phyloP scores from a whole-genome alignment of 768 basidiomycete species.

The Inosperma sp. region DNA sequence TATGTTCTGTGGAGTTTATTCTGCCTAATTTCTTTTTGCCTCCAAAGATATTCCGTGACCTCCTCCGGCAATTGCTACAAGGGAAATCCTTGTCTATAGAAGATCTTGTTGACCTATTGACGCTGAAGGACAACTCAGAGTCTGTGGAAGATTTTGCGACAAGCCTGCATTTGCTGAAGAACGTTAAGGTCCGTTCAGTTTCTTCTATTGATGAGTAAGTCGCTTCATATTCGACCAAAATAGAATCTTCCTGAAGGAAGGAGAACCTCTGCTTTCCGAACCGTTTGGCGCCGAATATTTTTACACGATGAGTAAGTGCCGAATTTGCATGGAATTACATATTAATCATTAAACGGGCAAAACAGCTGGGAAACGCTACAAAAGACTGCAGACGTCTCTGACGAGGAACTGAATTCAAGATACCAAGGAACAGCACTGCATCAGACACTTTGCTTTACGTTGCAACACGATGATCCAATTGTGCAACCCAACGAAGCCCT shows the following conservation, averaged over 20 bases:
- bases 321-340: background rate
- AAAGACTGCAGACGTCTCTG: conserved; percentile 69
- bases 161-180: conserved; percentile 62
- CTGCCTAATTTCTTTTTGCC: background rate
- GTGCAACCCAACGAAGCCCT: conserved; percentile 57
- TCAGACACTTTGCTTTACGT: conserved; percentile 49
- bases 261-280: conserved; percentile 61
- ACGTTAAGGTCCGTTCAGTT: conserved; percentile 40
- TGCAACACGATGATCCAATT: conserved; percentile 43
- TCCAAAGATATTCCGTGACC: conserved; percentile 61
- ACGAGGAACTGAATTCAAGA: conserved; percentile 69
- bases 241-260: conserved; percentile 71
- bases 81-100: conserved; percentile 74
- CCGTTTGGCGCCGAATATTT: conserved; percentile 85
- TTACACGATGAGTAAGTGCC: conserved; percentile 78
- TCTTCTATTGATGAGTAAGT: too few species aligned
- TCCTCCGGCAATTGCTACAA: conserved; percentile 65
- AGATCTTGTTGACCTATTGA: conserved; percentile 77
- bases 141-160: conserved; percentile 62
- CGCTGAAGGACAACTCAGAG: conserved; percentile 72
- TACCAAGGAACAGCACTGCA: conserved; percentile 74
- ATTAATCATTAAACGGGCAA: background rate
- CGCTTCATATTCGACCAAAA: too few species aligned
- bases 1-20: background rate
- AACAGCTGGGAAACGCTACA: conserved; percentile 74